Evolutionary conservation across 129 eudicot genomes (phyloP).

Genomic region (Lactuca saligna): DNA sequence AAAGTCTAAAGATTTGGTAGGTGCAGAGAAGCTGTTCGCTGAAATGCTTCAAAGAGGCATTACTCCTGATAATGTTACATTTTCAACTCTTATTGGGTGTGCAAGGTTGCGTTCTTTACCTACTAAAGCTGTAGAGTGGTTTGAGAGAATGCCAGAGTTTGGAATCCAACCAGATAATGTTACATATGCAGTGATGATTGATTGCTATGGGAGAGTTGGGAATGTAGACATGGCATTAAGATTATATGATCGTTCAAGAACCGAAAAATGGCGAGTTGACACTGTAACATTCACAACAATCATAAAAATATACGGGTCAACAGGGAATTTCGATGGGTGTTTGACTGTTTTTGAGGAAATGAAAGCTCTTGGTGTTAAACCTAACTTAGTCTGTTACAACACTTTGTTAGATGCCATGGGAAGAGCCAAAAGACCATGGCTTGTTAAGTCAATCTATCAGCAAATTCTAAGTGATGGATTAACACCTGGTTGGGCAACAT

Average conservation of each 20-base stretch:
- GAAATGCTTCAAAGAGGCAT: slow-evolving; percentile 77
- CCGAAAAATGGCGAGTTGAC: slow-evolving; percentile 77
- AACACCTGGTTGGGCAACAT: slow-evolving; percentile 70
- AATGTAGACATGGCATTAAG: slow-evolving; percentile 70
- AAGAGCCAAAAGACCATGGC: slow-evolving; percentile 95
- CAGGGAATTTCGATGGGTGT: slow-evolving; percentile 86
- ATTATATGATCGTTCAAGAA: slow-evolving; percentile 80
- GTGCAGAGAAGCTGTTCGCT: slow-evolving; percentile 75
- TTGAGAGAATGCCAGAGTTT: slow-evolving; percentile 66
- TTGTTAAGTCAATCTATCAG: slow-evolving; percentile 67
- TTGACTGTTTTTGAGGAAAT: slow-evolving; percentile 89
- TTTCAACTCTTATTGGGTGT: slow-evolving; percentile 83
- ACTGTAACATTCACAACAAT: slow-evolving; percentile 63
- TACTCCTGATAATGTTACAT: slow-evolving; percentile 72
- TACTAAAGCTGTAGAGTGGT: slow-evolving; percentile 80
- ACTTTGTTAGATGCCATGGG: slow-evolving; percentile 90
- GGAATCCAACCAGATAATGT: slow-evolving; percentile 73
- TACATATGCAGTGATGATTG: slow-evolving; percentile 76
- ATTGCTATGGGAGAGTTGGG: slow-evolving; percentile 74
- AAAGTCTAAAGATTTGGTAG: slow-evolving; percentile 57
- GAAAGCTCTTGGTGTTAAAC: slow-evolving; percentile 84
- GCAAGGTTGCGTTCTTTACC: slow-evolving; percentile 65
- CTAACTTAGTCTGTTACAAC: slow-evolving; percentile 59
- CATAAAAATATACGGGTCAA: slow-evolving; percentile 54
- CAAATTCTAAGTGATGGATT: slow-evolving; percentile 61